phyloP scores from a whole-genome alignment of 257 asterid genomes.

The Ligustrum vulgare region DNA sequence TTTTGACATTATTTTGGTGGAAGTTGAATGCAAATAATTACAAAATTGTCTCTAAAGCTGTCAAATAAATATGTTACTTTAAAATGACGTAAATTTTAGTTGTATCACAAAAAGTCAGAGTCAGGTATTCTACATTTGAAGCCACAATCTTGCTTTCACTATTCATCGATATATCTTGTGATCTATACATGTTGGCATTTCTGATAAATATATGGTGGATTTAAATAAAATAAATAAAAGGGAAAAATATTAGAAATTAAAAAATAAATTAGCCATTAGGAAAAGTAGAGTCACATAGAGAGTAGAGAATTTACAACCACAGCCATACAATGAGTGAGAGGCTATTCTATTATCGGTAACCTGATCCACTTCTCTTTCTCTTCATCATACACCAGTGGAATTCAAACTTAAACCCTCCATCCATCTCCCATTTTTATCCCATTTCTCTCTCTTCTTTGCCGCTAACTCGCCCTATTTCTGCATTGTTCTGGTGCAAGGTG shows the following conservation, averaged over 20 bases:
- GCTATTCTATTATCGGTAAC: slow-evolving; percentile 59
- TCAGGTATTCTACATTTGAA: neutral
- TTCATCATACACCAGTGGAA: slow-evolving; percentile 4
- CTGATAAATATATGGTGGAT: no score
- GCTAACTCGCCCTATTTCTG: slow-evolving; percentile 19
- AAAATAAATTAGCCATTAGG: neutral
- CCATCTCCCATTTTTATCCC: slow-evolving; percentile 22
- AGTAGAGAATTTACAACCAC: slow-evolving; percentile 30
- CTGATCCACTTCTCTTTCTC: slow-evolving; percentile 56
- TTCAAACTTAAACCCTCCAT: slow-evolving; percentile 29
- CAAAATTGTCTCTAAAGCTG: no score
- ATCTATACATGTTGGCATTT: no score
- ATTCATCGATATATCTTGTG: neutral
- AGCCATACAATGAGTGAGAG: slow-evolving; percentile 85
- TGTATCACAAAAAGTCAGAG: no score
- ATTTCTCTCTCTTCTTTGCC: slow-evolving; percentile 22
- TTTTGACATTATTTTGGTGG: neutral
- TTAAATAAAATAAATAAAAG: no score
- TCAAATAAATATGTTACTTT: neutral
- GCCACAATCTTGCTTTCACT: slow-evolving; percentile 19
- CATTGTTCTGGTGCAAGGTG: slow-evolving; percentile 22
- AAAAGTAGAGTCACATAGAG: slow-evolving; percentile 2
- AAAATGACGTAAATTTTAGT: no score
- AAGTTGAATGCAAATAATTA: no score
- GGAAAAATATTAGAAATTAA: no score